Conservation (phyloP, 257 asterid genomes). For the Lycium barbarum region DNA sequence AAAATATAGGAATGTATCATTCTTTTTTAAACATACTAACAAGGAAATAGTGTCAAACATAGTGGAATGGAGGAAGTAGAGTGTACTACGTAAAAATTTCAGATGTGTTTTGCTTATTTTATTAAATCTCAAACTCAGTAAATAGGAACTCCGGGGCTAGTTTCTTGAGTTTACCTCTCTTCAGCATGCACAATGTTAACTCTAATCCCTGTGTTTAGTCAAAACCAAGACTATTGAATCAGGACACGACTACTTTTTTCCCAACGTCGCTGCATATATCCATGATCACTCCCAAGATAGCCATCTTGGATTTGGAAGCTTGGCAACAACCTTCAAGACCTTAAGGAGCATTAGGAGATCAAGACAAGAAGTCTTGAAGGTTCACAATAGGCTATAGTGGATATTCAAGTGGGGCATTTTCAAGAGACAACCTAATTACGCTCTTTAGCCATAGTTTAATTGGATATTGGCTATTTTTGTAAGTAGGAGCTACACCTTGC, state of each 20-base stretch:
- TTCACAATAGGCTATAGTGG: no score
- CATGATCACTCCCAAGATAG: no score
- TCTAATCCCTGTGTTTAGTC: conserved; percentile 12
- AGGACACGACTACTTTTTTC: neutral
- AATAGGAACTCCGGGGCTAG: neutral
- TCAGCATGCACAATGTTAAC: conserved; percentile 2
- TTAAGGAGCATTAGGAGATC: no score
- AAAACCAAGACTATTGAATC: neutral
- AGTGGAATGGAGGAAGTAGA: neutral
- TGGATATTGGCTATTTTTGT: no score
- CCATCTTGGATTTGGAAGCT: no score
- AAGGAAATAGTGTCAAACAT: neutral
- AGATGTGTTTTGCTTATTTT: neutral
- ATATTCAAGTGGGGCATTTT: no score
- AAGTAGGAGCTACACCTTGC: no score
- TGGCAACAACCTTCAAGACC: no score
- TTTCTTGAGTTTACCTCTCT: neutral
- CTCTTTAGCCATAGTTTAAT: no score
- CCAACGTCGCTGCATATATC: neutral
- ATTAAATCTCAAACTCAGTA: neutral
- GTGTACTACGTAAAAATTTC: neutral
- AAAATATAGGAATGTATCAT: neutral
- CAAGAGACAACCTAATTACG: no score
- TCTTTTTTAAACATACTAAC: neutral
- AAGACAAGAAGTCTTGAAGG: no score